phyloP scores from a whole-genome alignment of 176 grass and related monocot genomes.

The Tuctoria greenei region DNA sequence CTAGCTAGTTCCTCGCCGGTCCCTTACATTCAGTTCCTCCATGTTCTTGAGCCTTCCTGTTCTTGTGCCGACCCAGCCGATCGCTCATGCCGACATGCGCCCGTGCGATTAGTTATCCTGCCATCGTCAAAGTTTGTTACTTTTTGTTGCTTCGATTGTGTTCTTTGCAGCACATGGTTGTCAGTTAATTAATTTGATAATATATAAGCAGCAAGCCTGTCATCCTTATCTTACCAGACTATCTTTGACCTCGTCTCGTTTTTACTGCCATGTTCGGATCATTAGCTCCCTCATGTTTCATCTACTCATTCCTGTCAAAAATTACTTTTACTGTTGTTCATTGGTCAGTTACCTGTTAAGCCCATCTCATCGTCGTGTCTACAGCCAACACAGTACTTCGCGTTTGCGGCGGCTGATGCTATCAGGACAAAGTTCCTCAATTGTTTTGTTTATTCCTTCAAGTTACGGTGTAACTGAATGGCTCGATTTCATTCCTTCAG shows the following conservation, averaged over 20 bases:
- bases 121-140: background rate
- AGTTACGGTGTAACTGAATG: background rate
- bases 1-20: background rate
- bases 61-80: background rate
- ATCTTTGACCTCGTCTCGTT: background rate
- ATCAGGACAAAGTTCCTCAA: background rate
- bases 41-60: background rate
- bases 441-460: background rate
- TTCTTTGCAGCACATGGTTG: background rate
- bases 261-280: background rate
- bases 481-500: conserved; percentile 36
- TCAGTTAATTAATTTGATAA: background rate
- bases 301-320: background rate
- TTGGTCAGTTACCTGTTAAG: background rate
- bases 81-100: background rate
- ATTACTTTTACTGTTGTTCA: background rate
- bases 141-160: background rate
- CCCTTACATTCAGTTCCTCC: background rate
- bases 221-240: background rate
- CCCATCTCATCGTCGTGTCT: background rate
- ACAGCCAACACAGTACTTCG: background rate
- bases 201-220: background rate
- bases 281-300: background rate
- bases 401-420: background rate
- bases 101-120: background rate